phyloP scores from a whole-genome alignment of 139 green algal genomes.

The Pleodorina starrii region DNA sequence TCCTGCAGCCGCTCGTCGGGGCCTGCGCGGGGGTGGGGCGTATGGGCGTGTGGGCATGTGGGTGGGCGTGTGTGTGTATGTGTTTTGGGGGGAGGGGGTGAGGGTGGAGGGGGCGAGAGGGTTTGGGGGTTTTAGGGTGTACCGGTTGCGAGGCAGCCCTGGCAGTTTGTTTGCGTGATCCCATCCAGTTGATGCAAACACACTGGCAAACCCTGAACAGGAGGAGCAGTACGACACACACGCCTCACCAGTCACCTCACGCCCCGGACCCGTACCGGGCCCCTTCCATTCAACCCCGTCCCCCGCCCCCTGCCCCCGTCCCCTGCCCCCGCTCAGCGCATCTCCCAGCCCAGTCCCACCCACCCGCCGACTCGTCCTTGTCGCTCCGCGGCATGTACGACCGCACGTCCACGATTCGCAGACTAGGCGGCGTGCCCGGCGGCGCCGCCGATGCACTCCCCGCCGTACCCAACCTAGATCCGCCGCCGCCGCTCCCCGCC shows the following conservation, averaged over 20 bases:
- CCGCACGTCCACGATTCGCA: slow-evolving; percentile 36
- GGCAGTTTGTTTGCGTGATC: no score
- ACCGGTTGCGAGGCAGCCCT: neutral
- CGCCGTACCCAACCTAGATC: no score
- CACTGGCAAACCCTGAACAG: no score
- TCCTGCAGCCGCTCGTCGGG: slow-evolving; percentile 41
- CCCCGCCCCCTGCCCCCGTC: neutral
- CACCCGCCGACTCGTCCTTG: slow-evolving; percentile 19
- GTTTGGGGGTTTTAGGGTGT: neutral
- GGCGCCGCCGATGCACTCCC: no score
- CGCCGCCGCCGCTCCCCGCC: neutral
- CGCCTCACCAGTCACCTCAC: no score
- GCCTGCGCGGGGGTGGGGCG: neutral
- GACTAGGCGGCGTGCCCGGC: slow-evolving; percentile 33
- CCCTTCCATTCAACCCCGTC: neutral
- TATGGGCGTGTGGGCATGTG: neutral
- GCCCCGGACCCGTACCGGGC: neutral
- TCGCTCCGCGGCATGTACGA: slow-evolving; percentile 1
- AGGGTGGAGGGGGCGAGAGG: neutral
- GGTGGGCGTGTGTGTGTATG: neutral
- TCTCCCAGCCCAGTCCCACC: neutral
- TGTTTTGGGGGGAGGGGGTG: neutral
- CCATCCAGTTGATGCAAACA: no score
- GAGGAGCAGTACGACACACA: no score
- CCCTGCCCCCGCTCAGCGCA: neutral